Conservation (phyloP, 2,329 filamentous ascomycete species). For the Ceratocystis eucalypticola region DNA sequence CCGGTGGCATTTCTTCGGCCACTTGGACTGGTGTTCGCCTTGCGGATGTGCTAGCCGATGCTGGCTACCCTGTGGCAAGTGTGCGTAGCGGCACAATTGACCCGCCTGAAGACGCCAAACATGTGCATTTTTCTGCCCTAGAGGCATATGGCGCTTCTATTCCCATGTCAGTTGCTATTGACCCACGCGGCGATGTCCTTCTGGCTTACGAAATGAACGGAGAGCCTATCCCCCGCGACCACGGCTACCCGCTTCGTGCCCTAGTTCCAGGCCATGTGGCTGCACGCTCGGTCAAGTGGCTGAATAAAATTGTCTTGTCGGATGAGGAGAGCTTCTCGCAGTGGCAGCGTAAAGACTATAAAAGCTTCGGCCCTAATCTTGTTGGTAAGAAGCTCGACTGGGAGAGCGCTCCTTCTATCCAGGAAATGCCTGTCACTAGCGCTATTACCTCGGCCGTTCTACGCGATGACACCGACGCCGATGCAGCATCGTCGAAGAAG, state of each 20-base stretch:
- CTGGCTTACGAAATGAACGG: slow-evolving; percentile 58
- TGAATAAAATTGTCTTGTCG: slow-evolving; percentile 48
- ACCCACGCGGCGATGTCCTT: slow-evolving; percentile 49
- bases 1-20: slow-evolving; percentile 47
- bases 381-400: slow-evolving; percentile 43
- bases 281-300: slow-evolving; percentile 56
- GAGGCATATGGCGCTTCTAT: slow-evolving; percentile 51
- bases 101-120: slow-evolving; percentile 28
- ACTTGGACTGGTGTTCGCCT: slow-evolving; percentile 45
- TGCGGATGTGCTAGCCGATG: slow-evolving; percentile 42
- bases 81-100: slow-evolving; percentile 10
- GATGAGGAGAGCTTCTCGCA: slow-evolving; percentile 53
- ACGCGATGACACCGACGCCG: slow-evolving; percentile 20
- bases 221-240: slow-evolving; percentile 46
- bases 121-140: slow-evolving; percentile 44
- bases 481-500: slow-evolving; percentile 18
- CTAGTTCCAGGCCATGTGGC: slow-evolving; percentile 54
- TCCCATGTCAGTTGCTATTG: slow-evolving; percentile 43
- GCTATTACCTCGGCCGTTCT: slow-evolving; percentile 41
- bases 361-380: slow-evolving; percentile 50
- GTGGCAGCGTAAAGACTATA: slow-evolving; percentile 56
- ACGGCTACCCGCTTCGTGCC: slow-evolving; percentile 50
- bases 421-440: slow-evolving; percentile 55
- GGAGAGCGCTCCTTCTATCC: slow-evolving; percentile 49
- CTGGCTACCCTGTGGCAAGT: slow-evolving; percentile 34